Percentiles rank a stretch among this genome's conserved stretches.
Evolutionary conservation across 2,329 filamentous ascomycete genomes (phyloP).

Genomic region (Ceratocystis alfenasii): DNA sequence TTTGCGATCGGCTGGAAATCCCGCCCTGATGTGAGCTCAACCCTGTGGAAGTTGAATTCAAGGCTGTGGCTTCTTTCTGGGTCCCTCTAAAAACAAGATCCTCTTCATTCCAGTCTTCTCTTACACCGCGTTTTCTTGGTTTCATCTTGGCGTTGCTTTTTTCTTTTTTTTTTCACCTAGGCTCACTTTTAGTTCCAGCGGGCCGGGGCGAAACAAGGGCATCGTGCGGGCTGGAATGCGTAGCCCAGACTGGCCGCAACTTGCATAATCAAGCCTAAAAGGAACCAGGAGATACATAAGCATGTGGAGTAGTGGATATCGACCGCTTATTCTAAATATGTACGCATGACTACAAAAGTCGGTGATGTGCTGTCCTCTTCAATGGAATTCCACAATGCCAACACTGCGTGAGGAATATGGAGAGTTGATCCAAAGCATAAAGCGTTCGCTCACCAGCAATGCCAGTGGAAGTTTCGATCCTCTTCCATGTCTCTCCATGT

Average conservation of each 20-base stretch:
- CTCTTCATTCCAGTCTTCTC: background rate
- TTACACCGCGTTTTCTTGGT: background rate
- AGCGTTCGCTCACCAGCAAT: background rate
- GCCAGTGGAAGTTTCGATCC: background rate
- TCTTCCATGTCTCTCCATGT: background rate
- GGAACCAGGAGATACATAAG: background rate
- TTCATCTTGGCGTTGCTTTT: background rate
- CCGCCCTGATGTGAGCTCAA: background rate
- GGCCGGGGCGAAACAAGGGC: slow-evolving; percentile 9
- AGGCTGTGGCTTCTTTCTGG: background rate
- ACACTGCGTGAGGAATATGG: background rate
- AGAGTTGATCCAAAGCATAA: background rate
- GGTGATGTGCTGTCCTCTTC: slow-evolving; percentile 5
- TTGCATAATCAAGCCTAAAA: background rate
- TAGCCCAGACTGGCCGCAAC: background rate
- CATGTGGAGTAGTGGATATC: background rate
- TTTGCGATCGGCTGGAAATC: background rate
- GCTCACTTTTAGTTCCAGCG: background rate
- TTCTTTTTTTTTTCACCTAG: background rate
- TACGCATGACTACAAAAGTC: background rate
- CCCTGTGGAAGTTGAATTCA: background rate
- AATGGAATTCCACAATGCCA: background rate
- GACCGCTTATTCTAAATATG: background rate
- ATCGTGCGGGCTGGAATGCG: background rate
- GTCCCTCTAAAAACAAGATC: background rate